Percentiles rank a stretch among this genome's conserved stretches.
phyloP scores from a whole-genome alignment of 371 early-diverging fungal species.

The Rhizopus microsporus region DNA sequence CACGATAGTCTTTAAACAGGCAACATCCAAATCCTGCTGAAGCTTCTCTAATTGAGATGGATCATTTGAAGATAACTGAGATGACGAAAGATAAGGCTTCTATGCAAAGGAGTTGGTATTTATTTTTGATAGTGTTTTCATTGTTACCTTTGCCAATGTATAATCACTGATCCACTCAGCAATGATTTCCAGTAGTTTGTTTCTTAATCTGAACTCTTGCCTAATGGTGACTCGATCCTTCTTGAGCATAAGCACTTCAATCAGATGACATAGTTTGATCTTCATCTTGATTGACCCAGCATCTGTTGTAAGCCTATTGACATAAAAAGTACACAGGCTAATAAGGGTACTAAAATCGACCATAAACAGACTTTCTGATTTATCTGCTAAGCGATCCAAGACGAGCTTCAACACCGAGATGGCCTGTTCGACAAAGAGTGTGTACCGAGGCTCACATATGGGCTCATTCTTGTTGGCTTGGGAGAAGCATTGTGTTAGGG shows the following conservation, averaged over 20 bases:
- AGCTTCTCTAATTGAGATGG: conserved; percentile 53
- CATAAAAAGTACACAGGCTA: conserved; percentile 72
- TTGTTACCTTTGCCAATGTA: conserved; percentile 35
- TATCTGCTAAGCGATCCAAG: conserved; percentile 71
- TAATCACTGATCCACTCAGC: conserved; percentile 88
- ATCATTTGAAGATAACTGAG: conserved; percentile 37
- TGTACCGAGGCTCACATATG: conserved; percentile 70
- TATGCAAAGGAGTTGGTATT: conserved; percentile 4
- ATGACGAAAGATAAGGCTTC: conserved; percentile 23
- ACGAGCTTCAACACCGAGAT: conserved; percentile 80
- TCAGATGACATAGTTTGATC: conserved; percentile 79
- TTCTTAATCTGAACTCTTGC: conserved; percentile 82
- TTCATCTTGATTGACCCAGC: conserved; percentile 68
- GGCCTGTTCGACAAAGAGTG: conserved; percentile 84
- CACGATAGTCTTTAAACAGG: conserved; percentile 81
- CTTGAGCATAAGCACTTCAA: conserved; percentile 76
- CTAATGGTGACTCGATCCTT: conserved; percentile 73
- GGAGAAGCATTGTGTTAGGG: conserved; percentile 70
- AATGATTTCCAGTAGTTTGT: conserved; percentile 74
- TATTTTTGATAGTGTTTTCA: not conserved
- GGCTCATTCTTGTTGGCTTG: conserved; percentile 60
- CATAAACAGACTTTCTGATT: conserved; percentile 60
- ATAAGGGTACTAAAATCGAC: conserved; percentile 80
- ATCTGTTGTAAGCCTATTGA: conserved; percentile 65
- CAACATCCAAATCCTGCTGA: conserved; percentile 74